These are phyloP conservation scores for Penicillium maclennaniae DNA, from an alignment of 495 filamentous ascomycete genomes.

Conservation along the genomic window DNA sequence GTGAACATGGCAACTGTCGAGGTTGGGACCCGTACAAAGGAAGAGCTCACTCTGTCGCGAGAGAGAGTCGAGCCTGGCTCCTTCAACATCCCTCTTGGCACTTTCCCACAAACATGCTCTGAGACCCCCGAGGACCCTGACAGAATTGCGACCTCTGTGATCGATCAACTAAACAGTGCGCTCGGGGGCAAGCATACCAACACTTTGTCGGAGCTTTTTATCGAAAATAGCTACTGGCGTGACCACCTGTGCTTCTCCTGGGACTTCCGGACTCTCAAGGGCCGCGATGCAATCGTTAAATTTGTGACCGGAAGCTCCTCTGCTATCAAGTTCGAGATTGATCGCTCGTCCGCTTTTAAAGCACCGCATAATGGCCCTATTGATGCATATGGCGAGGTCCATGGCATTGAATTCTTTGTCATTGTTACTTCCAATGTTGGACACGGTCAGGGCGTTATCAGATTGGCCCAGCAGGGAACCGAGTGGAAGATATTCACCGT, in stretches of 20 bases:
- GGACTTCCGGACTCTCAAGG: constrained; percentile 52
- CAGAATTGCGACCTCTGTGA: constrained; percentile 38
- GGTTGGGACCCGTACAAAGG: not conserved
- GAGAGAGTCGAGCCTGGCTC: constrained; percentile 60
- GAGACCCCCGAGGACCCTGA: constrained; percentile 41
- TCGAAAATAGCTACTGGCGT: constrained; percentile 45
- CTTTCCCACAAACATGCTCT: constrained; percentile 29
- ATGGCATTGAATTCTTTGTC: constrained; percentile 51
- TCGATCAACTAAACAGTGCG: constrained; percentile 46
- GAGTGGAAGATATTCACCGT: constrained; percentile 64
- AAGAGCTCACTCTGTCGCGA: constrained; percentile 35
- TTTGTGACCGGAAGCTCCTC: constrained; percentile 42
- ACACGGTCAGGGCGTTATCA: constrained; percentile 51
- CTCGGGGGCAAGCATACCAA: constrained; percentile 35
- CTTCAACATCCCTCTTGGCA: constrained; percentile 42
- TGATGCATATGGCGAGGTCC: constrained; percentile 46
- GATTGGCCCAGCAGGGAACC: constrained; percentile 46
- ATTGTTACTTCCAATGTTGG: constrained; percentile 47
- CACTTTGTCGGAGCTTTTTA: constrained; percentile 35
- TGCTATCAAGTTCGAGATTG: constrained; percentile 46
- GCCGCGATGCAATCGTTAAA: constrained; percentile 44
- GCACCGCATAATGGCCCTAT: constrained; percentile 47
- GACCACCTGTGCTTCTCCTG: constrained; percentile 42
- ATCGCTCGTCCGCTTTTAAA: constrained; percentile 39
- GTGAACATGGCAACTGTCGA: constrained; percentile 11